A percentile compares a stretch with the other conserved stretches of the same genome.
Evolutionary conservation across 805 yeast genomes (phyloP).

Genomic region (Metschnikowia continentalis): DNA sequence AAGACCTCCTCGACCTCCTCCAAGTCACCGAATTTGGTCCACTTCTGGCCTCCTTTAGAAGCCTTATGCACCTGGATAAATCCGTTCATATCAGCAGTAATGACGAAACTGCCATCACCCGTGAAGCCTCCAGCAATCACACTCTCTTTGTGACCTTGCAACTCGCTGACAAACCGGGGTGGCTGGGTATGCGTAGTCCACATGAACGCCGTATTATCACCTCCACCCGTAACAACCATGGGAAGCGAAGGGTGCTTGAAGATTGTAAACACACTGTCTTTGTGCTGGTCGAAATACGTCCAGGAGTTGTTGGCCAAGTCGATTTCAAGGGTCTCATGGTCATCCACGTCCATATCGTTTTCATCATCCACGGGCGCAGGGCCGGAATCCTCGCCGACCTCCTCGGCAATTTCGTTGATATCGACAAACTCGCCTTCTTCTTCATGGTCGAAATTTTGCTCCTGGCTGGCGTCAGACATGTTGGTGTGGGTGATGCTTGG

Average conservation of each 20-base stretch:
- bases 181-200: constrained; percentile 93
- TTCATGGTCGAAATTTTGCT: constrained; percentile 5
- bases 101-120: constrained; percentile 69
- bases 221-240: constrained; percentile 89
- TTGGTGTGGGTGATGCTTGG: background rate
- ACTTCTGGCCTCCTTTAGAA: constrained; percentile 72
- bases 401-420: constrained; percentile 43
- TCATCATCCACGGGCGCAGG: constrained; percentile 35
- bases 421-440: constrained; percentile 34
- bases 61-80: constrained; percentile 69
- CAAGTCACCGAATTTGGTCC: constrained; percentile 66
- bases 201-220: constrained; percentile 81
- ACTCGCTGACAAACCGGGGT: constrained; percentile 70
- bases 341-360: constrained; percentile 37
- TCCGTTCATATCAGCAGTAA: constrained; percentile 96
- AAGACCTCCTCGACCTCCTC: constrained; percentile 89
- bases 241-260: constrained; percentile 83
- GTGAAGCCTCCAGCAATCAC: constrained; percentile 84
- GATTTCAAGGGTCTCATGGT: constrained; percentile 55
- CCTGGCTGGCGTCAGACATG: constrained; percentile 15
- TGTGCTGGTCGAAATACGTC: constrained; percentile 84
- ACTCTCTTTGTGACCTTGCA: constrained; percentile 82
- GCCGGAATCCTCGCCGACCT: constrained; percentile 22
- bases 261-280: constrained; percentile 82
- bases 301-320: constrained; percentile 89